Evolutionary conservation across 2,329 filamentous ascomycete genomes (phyloP), one percentile per base, ranked within the genome.

Genomic region (Colletotrichum lentis): DNA sequence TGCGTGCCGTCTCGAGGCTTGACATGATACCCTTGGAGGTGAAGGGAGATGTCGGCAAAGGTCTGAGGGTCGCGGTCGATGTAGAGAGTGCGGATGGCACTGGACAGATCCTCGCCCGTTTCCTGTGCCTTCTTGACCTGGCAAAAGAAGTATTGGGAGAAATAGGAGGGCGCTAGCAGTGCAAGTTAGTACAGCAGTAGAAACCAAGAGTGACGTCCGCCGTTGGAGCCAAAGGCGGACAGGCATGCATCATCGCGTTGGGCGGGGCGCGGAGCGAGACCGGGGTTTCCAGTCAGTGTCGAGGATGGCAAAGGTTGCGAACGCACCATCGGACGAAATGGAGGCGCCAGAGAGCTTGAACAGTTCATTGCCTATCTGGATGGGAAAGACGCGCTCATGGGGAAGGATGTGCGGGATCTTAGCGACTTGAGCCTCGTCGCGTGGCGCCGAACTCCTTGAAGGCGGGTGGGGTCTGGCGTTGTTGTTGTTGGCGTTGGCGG

Each of bases 1-100:
- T 97, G 93, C 62, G 89, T 87, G 58, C 91, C 92, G 80, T 97
- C 91, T 70, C 88, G 87, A 3, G 95, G 94, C 64, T 86, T 85
- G 69, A 97, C 86, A 80, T 97, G 91, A 78, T 98, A 98, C 53
- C 95, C 93, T 81, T 97, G 94, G 24, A 98, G 84, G 82, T 98
- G 94, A 63, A 94, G 84, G 44, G 91, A 91, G 71, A 98, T 97
- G 76, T 97, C 93, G 74, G 85, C 86, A 77, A 98, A 98, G 0
- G 94, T 97, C 16, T 84, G 84, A 0, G 95, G 94, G 78, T 98
- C 95, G 69, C 95, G 91, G 78, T 98, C 95, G 75, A 98, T 97
- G 80, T 97, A 97, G 7, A 98, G 84, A 0, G 95, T 97, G 72
- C 91, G 89, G 67, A 97, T 82, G 54, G 80, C 78, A 5, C 74